Conservation (phyloP, 208 protist genomes). For the Trypanosoma mega region DNA sequence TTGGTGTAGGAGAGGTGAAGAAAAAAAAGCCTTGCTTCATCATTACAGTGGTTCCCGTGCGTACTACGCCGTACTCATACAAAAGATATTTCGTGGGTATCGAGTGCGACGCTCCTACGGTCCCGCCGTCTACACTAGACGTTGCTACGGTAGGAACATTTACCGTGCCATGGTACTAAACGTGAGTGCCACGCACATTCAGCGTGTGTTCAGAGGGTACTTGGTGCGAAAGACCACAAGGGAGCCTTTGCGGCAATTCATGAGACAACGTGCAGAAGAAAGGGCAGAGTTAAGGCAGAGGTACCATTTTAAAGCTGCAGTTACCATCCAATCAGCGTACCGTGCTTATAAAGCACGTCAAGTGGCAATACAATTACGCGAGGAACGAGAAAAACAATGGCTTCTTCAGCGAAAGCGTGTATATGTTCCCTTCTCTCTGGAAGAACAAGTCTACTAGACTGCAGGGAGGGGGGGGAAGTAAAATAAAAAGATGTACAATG, state of each 20-base stretch:
- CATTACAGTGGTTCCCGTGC: constrained; percentile 59
- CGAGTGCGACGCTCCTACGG: constrained; percentile 54
- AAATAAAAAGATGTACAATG: constrained; percentile 4
- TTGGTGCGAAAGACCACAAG: constrained; percentile 16
- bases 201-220: constrained; percentile 56
- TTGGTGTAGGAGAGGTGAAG: constrained; percentile 37
- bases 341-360: constrained; percentile 17
- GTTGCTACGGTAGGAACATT: constrained; percentile 69
- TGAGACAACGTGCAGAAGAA: constrained; percentile 4
- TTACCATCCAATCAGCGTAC: constrained; percentile 31
- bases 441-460: constrained; percentile 36
- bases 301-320: constrained; percentile 6
- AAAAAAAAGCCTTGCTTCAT: constrained; percentile 47
- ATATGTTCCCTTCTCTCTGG: constrained; percentile 22
- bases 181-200: constrained; percentile 50
- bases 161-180: constrained; percentile 51
- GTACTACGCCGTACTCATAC: constrained; percentile 79
- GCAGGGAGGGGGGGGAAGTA: constrained; percentile 7
- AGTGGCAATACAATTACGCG: not conserved
- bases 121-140: constrained; percentile 35
- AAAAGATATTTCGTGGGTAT: constrained; percentile 70
- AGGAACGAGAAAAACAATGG: constrained; percentile 9
- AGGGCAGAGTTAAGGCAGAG: not conserved
- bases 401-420: constrained; percentile 19
- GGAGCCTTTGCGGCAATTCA: not conserved